A percentile compares a stretch with the other conserved stretches of the same genome.
These are phyloP conservation scores for Cystobasidium sp. DNA, from an alignment of 1,284 basidiomycete genomes.

Conservation along the genomic window DNA sequence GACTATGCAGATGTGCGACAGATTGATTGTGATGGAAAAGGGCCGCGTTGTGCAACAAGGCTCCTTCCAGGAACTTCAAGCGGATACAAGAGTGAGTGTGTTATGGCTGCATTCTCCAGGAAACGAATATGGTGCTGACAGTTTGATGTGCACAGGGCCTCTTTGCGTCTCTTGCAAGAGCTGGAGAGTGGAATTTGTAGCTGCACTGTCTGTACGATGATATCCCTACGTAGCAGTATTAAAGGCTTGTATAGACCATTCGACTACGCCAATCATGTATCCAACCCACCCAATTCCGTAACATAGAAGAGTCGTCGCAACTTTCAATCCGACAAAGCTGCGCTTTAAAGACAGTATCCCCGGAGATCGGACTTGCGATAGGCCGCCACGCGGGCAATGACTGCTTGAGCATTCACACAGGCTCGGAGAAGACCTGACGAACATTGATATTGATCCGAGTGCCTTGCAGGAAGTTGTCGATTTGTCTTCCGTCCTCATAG, in stretches of 20 bases:
- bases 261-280: neutral
- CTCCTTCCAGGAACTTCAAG: constrained; percentile 71
- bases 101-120: neutral
- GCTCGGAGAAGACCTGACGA: constrained; percentile 66
- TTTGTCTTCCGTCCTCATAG: constrained; percentile 61
- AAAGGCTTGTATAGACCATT: neutral
- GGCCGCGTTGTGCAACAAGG: constrained; percentile 81
- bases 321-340: too few relatives aligned
- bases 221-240: neutral
- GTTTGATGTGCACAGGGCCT: constrained; percentile 40
- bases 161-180: constrained; percentile 79
- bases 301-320: too few relatives aligned
- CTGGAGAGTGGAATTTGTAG: constrained; percentile 75
- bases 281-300: too few relatives aligned
- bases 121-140: neutral
- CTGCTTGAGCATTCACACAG: too few relatives aligned
- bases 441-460: constrained; percentile 87
- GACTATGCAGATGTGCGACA: constrained; percentile 89
- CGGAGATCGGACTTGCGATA: too few relatives aligned
- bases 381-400: too few relatives aligned
- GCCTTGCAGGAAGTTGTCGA: constrained; percentile 67
- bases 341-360: too few relatives aligned
- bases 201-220: neutral
- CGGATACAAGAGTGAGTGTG: constrained; percentile 64
- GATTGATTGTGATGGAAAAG: constrained; percentile 78